Evolutionary conservation across 768 basidiomycete species (phyloP), one percentile per base, ranked within the genome.

Genomic region (Gymnopilus junonius): DNA sequence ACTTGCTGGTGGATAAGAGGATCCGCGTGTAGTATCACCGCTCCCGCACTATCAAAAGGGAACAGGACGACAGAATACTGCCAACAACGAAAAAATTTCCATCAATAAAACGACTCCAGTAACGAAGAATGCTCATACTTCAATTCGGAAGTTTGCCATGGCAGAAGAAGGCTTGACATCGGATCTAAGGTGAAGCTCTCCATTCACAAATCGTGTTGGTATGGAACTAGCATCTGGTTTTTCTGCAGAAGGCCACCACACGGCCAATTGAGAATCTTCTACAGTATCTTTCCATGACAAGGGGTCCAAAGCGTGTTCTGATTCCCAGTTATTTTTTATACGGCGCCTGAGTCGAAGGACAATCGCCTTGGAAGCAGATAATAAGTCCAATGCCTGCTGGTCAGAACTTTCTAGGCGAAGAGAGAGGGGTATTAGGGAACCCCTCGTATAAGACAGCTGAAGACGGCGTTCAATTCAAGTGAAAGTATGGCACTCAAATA

Each of bases 391-490:
- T 1, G 74, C 75, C 58, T 79, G 75, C 23, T 63, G 50, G 58
- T 80, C 77, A 7, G 54, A 25, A 43, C 77, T 71, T 39, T 71
- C 68, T 14, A 82, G 67, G 12, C 62, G 58, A 31, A 81, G 58
- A 35, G 67, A 68, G 46, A 75, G 71, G 7, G 80, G 80, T 20
- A 83, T 78, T 11, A 72, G 63, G 1, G 79, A 74, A 32, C 80
- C 78, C 65, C 79, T 71, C n/a, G 79, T 77, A 69, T 81, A 82
- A 48, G 70, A 72, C 15, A 83, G 71, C 80, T 81, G 58, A 25
- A 51, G 23, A 39, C 20, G 21, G 55, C 32, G 15, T 42, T 34
- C 61, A 55, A n/a, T 25, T 35, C 39, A 42, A 46, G 34, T 45
- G 6, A 54, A 51, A 29, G 27, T n/a, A 46, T 21, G 32, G 21